Evolutionary conservation across 345 rosid genomes (phyloP), one percentile per base, ranked within the genome.

Genomic region (Carallia pectinifolia): DNA sequence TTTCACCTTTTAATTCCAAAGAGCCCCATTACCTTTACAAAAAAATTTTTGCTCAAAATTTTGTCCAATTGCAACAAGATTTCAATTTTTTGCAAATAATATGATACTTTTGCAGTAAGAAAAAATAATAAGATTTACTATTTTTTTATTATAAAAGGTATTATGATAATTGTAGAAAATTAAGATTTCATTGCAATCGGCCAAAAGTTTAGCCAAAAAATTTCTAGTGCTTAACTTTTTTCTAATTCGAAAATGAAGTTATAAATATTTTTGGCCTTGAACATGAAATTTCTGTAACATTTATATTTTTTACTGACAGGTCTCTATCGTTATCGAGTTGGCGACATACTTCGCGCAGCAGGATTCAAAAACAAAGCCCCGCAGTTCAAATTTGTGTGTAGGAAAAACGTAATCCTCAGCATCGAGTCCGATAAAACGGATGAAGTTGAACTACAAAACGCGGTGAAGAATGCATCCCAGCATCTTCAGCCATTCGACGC

Each of bases 361-460:
- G 67, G 68, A 29, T 76, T 76, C 70, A 59, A 75, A n/a, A 75
- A 75, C 65, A 75, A 69, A 7, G 34, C 79, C 16, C 74, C 79
- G 6, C 79, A 75, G 47, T 69, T 75, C 73, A 36, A 59, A 18
- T 67, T 77, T 37, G 56, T 67, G 0, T 31, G 72, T 16, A 61
- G 76, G 18, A 31, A 63, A 52, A 58, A 63, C 44, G 73, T 69
- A 18, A 44, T 65, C 36, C 64, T 70, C 8, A 69, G 60, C 52
- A 71, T 66, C 61, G 66, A 65, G n/a, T 19, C 73, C 1, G 73
- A 70, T 18, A 62, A 71, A 31, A 71, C 74, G 0, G 67, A 62
- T 15, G 74, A 71, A 39, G 74, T 71, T 39, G 74, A 71, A 61
- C 68, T 71, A 2, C 71, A 67, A 19, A 54, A 19, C 12, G 71